These are phyloP conservation scores for Neurospora tetraspora DNA, from an alignment of 495 filamentous ascomycete species.

Conservation along the genomic window DNA sequence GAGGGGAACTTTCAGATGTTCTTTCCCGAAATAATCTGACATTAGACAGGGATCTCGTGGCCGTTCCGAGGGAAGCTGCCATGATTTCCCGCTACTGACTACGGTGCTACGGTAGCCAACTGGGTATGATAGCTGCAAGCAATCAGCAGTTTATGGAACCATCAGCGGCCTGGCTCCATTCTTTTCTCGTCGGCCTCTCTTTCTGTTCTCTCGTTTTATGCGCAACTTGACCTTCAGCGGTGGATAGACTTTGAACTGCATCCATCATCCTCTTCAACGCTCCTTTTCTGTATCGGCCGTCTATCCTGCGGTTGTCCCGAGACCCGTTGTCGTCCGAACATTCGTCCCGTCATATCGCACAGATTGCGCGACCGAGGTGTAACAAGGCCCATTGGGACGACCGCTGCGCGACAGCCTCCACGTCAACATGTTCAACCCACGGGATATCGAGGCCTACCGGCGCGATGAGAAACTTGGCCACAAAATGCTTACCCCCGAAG, in stretches of 20 bases:
- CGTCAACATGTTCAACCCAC: slow-evolving; percentile 42
- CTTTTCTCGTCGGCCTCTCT: not conserved
- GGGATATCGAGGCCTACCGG: slow-evolving; percentile 50
- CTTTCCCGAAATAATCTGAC: not conserved
- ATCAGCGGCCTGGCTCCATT: not conserved
- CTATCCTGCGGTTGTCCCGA: not conserved
- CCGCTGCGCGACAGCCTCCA: not conserved
- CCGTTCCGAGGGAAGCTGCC: not conserved
- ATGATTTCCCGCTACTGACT: not conserved
- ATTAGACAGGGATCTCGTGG: not conserved
- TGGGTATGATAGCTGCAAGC: not conserved
- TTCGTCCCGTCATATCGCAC: not conserved
- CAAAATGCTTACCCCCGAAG: slow-evolving; percentile 47
- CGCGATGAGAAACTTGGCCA: slow-evolving; percentile 51
- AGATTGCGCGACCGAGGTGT: not conserved
- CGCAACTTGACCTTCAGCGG: not conserved
- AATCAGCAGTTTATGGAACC: not conserved
- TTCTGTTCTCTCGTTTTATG: not conserved
- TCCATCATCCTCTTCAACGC: not conserved
- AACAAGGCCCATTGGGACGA: not conserved
- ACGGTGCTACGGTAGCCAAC: not conserved
- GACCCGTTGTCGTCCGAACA: not conserved
- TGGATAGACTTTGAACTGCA: not conserved
- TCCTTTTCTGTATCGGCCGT: not conserved
- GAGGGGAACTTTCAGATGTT: not conserved